phyloP scores from a whole-genome alignment of 164 flowering plant genomes.

The Liquidambar formosana region DNA sequence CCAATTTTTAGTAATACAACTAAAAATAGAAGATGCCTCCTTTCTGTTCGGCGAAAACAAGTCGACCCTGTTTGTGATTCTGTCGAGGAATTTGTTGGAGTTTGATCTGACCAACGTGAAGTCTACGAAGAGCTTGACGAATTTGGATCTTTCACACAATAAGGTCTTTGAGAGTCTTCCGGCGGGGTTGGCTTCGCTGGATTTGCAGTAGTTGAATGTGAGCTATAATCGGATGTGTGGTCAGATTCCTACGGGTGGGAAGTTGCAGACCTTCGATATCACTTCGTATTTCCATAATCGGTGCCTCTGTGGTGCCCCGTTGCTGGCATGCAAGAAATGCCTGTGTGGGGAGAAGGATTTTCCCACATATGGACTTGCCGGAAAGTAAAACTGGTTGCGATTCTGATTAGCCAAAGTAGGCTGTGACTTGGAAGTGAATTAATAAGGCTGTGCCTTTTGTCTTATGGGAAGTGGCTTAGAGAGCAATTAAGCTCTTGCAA shows the following conservation, averaged over 20 bases:
- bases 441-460: too few species aligned
- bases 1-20: too few species aligned
- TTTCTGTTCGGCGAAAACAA: constrained; percentile 47
- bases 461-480: too few species aligned
- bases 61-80: constrained; percentile 10
- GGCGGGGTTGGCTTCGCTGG: constrained; percentile 30
- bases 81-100: too few species aligned
- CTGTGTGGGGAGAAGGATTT: too few species aligned
- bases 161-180: constrained; percentile 46
- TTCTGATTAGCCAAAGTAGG: too few species aligned
- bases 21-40: constrained; percentile 56
- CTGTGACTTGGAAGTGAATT: too few species aligned
- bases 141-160: constrained; percentile 51
- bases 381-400: too few species aligned
- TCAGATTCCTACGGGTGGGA: constrained; percentile 23
- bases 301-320: constrained; percentile 61
- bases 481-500: too few species aligned
- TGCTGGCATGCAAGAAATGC: constrained; percentile 36
- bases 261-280: too few species aligned
- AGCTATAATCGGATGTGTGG: constrained; percentile 63
- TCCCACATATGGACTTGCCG: too few species aligned
- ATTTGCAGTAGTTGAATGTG: constrained; percentile 43
- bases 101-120: constrained; percentile 44
- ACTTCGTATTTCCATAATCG: constrained; percentile 41
- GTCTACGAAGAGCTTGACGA: constrained; percentile 35